phyloP scores from a whole-genome alignment of 164 flowering plant species.

The Annona squamosa region DNA sequence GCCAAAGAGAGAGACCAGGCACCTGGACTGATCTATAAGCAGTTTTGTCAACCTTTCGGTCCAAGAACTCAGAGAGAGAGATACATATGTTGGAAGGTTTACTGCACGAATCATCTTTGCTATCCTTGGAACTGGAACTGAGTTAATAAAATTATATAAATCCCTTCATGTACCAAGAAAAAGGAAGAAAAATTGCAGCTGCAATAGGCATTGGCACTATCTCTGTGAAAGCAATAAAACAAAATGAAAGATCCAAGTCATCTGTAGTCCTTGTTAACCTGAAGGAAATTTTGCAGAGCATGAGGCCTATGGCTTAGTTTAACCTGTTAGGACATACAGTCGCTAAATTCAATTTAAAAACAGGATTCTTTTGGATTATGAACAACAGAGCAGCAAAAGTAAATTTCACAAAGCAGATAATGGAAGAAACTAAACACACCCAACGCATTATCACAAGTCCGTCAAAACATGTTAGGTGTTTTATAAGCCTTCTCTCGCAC shows the following conservation, averaged over 20 bases:
- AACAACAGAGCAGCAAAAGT: too few species aligned
- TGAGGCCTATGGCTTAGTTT: not conserved
- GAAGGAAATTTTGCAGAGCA: not conserved
- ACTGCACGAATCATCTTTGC: slow-evolving; percentile 11
- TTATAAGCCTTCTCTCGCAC: too few species aligned
- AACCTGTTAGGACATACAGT: too few species aligned
- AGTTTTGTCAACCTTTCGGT: slow-evolving; percentile 36
- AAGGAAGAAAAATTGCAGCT: not conserved
- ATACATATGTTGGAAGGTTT: slow-evolving; percentile 17
- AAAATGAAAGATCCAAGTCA: not conserved
- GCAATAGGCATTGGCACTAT: not conserved
- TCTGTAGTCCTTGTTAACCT: not conserved
- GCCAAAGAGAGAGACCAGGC: not conserved
- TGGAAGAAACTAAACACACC: too few species aligned
- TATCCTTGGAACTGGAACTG: slow-evolving; percentile 14
- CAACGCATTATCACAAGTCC: too few species aligned
- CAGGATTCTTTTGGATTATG: too few species aligned
- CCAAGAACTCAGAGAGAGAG: slow-evolving; percentile 63
- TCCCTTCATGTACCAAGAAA: not conserved
- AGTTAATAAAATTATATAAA: not conserved
- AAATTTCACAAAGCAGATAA: too few species aligned
- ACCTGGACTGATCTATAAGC: slow-evolving; percentile 40
- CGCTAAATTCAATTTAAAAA: too few species aligned
- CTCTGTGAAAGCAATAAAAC: not conserved
- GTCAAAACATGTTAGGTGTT: too few species aligned